Conservation (phyloP, 495 filamentous ascomycete genomes). For the Hypoxylon subgilvum region DNA sequence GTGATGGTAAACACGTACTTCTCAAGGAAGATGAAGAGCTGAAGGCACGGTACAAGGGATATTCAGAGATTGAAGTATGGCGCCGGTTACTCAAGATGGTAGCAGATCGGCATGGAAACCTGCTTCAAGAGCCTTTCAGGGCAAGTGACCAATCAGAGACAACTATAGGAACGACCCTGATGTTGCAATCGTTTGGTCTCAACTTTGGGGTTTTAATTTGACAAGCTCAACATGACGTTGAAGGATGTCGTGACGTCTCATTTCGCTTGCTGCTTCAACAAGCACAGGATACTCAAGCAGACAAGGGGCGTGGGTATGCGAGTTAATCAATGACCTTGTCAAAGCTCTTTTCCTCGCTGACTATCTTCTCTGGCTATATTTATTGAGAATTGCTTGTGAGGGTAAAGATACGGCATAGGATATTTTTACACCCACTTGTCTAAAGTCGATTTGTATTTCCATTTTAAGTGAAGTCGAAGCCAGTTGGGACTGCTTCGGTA, state of each 20-base stretch:
- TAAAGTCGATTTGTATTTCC: no score
- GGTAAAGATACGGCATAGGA: slow-evolving; percentile 1
- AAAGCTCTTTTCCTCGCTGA: not conserved
- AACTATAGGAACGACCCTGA: slow-evolving; percentile 9
- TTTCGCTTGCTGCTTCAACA: slow-evolving; percentile 6
- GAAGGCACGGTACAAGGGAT: slow-evolving; percentile 12
- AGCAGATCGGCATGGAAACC: slow-evolving; percentile 22
- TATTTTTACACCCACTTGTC: no score
- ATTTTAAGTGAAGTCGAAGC: no score
- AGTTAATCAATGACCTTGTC: slow-evolving; percentile 1
- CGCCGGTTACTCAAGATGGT: slow-evolving; percentile 9
- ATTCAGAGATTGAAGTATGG: slow-evolving; percentile 2
- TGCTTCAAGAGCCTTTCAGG: slow-evolving; percentile 10
- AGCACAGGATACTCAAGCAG: not conserved
- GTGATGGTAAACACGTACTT: slow-evolving; percentile 3
- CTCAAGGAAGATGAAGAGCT: not conserved
- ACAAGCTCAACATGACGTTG: slow-evolving; percentile 19
- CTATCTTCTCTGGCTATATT: not conserved
- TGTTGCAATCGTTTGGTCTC: slow-evolving; percentile 26
- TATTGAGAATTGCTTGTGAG: slow-evolving; percentile 6
- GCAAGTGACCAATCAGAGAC: slow-evolving; percentile 15
- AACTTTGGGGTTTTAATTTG: slow-evolving; percentile 17
- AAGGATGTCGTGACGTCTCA: slow-evolving; percentile 5
- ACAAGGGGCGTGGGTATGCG: slow-evolving; percentile 1
- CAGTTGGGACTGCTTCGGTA: no score